These are phyloP conservation scores for Xylariaceae sp. DNA, from an alignment of 2,329 filamentous ascomycete species.

Conservation along the genomic window DNA sequence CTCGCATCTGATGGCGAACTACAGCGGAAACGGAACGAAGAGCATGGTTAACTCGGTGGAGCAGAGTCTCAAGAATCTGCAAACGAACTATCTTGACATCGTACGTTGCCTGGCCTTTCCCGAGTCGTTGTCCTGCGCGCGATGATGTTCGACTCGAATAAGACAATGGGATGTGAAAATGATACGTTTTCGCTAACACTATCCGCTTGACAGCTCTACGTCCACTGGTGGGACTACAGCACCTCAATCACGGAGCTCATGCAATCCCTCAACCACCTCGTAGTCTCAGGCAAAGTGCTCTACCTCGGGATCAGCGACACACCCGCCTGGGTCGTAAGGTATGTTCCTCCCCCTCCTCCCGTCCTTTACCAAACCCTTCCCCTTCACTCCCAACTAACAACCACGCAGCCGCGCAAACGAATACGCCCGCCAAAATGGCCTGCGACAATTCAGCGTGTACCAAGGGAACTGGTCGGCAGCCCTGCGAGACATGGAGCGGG, in stretches of 20 bases:
- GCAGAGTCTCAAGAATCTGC: conserved; percentile 55
- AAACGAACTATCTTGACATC: conserved; percentile 68
- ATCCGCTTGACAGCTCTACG: conserved; percentile 42
- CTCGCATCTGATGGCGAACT: conserved; percentile 48
- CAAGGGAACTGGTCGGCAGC: conserved; percentile 63
- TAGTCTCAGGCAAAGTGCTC: conserved; percentile 59
- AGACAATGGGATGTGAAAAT: background rate
- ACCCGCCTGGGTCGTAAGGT: conserved; percentile 64
- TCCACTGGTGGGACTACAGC: conserved; percentile 66
- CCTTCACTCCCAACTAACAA: background rate
- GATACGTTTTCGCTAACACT: no score
- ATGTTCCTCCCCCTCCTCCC: background rate
- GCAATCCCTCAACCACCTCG: conserved; percentile 62
- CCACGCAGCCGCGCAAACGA: conserved; percentile 52
- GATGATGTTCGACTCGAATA: background rate
- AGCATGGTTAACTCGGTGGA: conserved; percentile 54
- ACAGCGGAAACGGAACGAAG: conserved; percentile 59
- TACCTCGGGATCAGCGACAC: conserved; percentile 67
- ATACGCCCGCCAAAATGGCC: conserved; percentile 67
- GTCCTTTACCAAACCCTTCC: background rate
- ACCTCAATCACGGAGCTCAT: conserved; percentile 64
- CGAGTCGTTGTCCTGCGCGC: conserved; percentile 7
- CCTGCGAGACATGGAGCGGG: conserved; percentile 64
- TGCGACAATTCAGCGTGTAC: conserved; percentile 67
- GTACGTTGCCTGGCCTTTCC: conserved; percentile 30